These are phyloP conservation scores for Umbelopsis sp. DNA, from an alignment of 192 early-diverging fungal genomes.

Conservation along the genomic window DNA sequence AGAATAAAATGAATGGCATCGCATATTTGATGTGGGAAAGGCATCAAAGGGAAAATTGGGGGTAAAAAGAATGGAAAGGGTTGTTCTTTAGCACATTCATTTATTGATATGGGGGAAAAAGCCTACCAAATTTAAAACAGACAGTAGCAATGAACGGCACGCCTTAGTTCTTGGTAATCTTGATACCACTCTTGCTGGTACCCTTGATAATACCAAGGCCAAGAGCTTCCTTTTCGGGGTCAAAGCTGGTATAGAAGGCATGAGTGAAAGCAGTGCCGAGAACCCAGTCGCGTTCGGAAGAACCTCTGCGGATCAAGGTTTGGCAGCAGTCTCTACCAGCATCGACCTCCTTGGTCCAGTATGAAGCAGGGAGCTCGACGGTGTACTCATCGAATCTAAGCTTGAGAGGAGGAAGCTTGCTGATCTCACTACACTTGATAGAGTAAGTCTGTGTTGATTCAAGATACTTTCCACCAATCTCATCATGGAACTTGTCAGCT, in stretches of 20 bases:
- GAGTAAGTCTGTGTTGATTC: conserved; percentile 29
- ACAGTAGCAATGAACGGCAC: conserved; percentile 1
- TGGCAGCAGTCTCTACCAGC: conserved; percentile 25
- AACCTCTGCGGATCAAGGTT: conserved; percentile 26
- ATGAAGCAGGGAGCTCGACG: conserved; percentile 36
- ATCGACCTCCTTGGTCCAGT: conserved; percentile 39
- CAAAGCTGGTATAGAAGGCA: conserved; percentile 42
- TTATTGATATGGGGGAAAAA: too few relatives aligned
- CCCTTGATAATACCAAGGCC: conserved; percentile 37
- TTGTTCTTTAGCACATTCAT: too few relatives aligned
- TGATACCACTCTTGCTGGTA: conserved; percentile 25
- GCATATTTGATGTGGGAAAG: too few relatives aligned
- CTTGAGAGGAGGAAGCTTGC: conserved; percentile 16
- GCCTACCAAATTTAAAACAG: too few relatives aligned
- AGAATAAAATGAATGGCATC: background rate
- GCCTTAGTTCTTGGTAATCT: conserved; percentile 24
- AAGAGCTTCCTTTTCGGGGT: conserved; percentile 33
- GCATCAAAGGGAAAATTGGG: too few relatives aligned
- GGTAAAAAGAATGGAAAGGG: too few relatives aligned
- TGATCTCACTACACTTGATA: conserved; percentile 41
- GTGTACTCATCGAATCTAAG: conserved; percentile 17
- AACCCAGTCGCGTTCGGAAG: conserved; percentile 33
- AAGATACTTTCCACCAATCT: conserved; percentile 31
- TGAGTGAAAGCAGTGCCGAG: conserved; percentile 36
- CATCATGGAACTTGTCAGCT: conserved; percentile 39